Evolutionary conservation across 352 stramenopile genomes (phyloP), one percentile per base, ranked within the genome.

Genomic region (Pythium rhizo-oryzae): DNA sequence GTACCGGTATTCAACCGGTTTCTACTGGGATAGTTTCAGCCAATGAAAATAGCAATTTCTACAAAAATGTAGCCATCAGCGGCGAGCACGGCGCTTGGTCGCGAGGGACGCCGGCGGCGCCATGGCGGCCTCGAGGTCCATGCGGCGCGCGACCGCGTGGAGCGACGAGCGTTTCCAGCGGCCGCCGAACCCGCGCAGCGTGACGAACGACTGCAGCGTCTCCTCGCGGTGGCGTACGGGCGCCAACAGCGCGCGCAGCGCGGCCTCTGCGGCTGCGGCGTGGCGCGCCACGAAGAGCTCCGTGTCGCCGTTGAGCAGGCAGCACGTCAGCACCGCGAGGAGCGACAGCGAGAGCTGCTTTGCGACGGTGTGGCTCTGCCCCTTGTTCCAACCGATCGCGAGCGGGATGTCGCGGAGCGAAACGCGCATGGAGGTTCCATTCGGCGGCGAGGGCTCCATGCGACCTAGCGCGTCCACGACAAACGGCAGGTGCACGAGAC

Each of bases 131-230:
- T 58, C 35, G n/a, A 60, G 50, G 37, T 67, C 60, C 51, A 60
- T 53, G 49, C 60, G 49, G 4, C 39, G 25, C 3, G 60, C 37
- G 16, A 67, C 37, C 23, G 60, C 60, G 41, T 59, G 60, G 11
- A 59, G 37, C 37, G 60, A 60, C 33, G 59, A 65, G 24, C 60
- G 60, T 12, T 60, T 60, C 60, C 60, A 60, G 51, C 60, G 50
- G n/a, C 28, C 50, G 8, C 35, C 39, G 35, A 54, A 60, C 8
- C 49, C 60, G 11, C 59, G 59, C 8, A 39, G 23, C 21, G 19
- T 49, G 46, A 65, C 43, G 25, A 65, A 65, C 21, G 19, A 18
- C 19, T 58, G 59, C 15, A 65, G 25, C 8, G 59, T 58, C 33
- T 35, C 46, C 50, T 65, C 59, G n/a, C 59, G 59, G 12, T 58